Evolutionary conservation across 2,329 filamentous ascomycete species (phyloP), one percentile per base, ranked within the genome.

Genomic region (Rhexocercosporidium sp.): DNA sequence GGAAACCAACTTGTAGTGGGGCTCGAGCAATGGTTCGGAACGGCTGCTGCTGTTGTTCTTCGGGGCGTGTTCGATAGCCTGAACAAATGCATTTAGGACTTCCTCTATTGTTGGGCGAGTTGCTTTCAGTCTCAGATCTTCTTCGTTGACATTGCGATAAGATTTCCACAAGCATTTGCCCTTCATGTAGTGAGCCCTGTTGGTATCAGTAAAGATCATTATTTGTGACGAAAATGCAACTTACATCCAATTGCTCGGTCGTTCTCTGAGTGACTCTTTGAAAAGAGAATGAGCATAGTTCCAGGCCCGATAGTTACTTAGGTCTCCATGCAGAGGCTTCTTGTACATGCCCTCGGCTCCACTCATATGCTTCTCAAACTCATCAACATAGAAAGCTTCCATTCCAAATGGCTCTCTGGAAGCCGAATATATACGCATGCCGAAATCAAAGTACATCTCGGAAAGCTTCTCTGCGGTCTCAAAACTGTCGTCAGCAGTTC

Each of bases 161-260:
- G 92, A 90, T 76, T 92, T 93, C 87, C 90, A 92, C 3, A 89
- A 80, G 73, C 89, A 91, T 79, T 93, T 93, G 25, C 86, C 88
- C 9, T 90, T 84, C 83, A 90, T 90, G 73, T 89, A 92, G 72
- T 90, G 85, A 66, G 86, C 86, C 78, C 83, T 86, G 70, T 18
- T 8, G n/a, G 18, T 41, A 62, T 79, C 66, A 81, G 73, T 14
- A 34, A 29, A 6, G 29, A 41, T 46, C 16, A 66, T 25, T 22
- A 22, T 9, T 18, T 11, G 14, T 25, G 5, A 62, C 39, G 18
- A 27, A 22, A 16, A 49, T 18, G 20, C 31, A 22, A 83, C 84
- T 79, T 73, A 85, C 82, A 86, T 85, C 90, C 90, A 92, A 62
- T 84, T 83, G 62, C 88, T 84, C 1, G 88, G 85, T 34, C 85